phyloP scores from a whole-genome alignment of 129 eudicot genomes.

The Solidago caesia region DNA sequence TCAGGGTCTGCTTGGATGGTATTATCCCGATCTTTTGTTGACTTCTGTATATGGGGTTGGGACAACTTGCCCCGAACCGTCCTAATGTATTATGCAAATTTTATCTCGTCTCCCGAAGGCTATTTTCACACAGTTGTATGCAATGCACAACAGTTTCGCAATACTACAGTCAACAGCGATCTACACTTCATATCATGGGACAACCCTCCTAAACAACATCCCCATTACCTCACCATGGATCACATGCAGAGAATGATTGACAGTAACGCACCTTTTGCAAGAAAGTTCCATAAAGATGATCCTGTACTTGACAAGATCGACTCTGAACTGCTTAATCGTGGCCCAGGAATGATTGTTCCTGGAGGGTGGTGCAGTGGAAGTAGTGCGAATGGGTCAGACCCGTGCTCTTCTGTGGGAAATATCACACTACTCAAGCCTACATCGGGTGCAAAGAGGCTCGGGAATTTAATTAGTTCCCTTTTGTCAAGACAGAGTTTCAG shows the following conservation, averaged over 20 bases:
- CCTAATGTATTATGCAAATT: conserved; percentile 73
- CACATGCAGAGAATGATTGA: conserved; percentile 54
- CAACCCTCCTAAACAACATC: conserved; percentile 77
- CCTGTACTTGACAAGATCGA: conserved; percentile 65
- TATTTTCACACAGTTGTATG: conserved; percentile 77
- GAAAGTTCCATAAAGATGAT: conserved; percentile 58
- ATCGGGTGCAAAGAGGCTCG: conserved; percentile 52
- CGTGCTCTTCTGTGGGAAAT: conserved; percentile 51
- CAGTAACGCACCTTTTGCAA: conserved; percentile 69
- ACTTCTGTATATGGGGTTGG: conserved; percentile 73
- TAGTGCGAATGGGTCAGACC: conserved; percentile 59
- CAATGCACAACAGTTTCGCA: conserved; percentile 53
- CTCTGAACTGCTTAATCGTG: conserved; percentile 51
- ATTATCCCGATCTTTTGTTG: conserved; percentile 62
- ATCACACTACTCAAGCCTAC: conserved; percentile 42
- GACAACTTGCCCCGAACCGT: conserved; percentile 72
- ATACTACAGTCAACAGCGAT: conserved; percentile 61
- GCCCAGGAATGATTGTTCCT: conserved; percentile 51
- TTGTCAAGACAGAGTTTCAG: conserved; percentile 38
- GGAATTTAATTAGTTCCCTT: conserved; percentile 34
- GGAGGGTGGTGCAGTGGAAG: conserved; percentile 70
- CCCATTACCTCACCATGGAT: conserved; percentile 44
- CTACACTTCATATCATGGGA: conserved; percentile 85
- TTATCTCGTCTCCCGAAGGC: conserved; percentile 75
- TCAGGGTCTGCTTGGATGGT: conserved; percentile 83